Percentiles rank a stretch among this genome's conserved stretches.
These are phyloP conservation scores for Vitis hybrid DNA, from an alignment of 177 flowering plant species.

Conservation along the genomic window DNA sequence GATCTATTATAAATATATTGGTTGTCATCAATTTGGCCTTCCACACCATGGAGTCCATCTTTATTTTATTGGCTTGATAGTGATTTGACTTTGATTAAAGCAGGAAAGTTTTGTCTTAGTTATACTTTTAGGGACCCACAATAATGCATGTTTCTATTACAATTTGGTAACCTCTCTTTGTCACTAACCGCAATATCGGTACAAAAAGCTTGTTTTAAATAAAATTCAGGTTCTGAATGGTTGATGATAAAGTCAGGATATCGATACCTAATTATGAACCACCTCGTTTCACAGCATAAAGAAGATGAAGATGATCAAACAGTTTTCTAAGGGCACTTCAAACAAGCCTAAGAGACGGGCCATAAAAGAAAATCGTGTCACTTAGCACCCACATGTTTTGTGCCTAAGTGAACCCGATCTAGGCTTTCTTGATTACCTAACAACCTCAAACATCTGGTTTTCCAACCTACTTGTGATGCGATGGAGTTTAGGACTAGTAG, in stretches of 20 bases:
- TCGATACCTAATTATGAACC: slow-evolving; percentile 7
- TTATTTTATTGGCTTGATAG: slow-evolving; percentile 16
- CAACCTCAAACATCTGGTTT: background rate
- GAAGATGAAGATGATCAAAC: background rate
- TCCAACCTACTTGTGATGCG: background rate
- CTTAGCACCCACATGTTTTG: background rate
- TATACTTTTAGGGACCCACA: slow-evolving; percentile 22
- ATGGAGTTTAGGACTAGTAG: background rate
- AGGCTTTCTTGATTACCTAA: background rate
- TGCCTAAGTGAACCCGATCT: too few species aligned
- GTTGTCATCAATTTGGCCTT: slow-evolving; percentile 14
- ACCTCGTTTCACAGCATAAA: background rate
- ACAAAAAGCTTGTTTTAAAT: background rate
- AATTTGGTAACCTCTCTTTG: slow-evolving; percentile 8
- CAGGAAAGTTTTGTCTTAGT: slow-evolving; percentile 8
- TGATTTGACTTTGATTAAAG: slow-evolving; percentile 24
- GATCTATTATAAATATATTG: background rate
- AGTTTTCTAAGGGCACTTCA: background rate
- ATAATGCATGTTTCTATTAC: slow-evolving; percentile 8
- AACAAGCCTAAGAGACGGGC: background rate
- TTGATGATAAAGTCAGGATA: background rate
- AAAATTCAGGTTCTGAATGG: background rate
- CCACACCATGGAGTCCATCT: slow-evolving; percentile 12
- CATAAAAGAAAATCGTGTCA: background rate
- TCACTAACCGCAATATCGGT: slow-evolving; percentile 12